Conservation (phyloP, 2,329 filamentous ascomycete species). For the Botrytis squamosa region DNA sequence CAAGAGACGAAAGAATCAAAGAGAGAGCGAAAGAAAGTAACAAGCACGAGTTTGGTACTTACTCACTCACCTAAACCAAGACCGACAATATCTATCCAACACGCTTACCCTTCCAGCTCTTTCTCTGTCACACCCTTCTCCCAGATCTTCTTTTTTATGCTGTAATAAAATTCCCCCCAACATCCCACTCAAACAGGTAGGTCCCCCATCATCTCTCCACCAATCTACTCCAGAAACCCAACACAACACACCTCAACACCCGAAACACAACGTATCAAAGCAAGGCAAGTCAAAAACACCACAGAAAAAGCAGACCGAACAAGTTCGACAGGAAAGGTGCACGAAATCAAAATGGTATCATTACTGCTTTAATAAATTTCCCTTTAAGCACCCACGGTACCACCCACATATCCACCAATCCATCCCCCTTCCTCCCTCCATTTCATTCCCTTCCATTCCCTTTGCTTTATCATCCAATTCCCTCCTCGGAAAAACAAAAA, state of each 20-base stretch:
- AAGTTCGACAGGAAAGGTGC: background rate
- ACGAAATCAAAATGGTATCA: constrained; percentile 18
- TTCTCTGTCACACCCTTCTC: background rate
- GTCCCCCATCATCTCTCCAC: background rate
- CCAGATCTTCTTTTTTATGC: background rate
- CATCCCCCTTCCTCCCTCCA: background rate
- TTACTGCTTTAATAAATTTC: constrained; percentile 13
- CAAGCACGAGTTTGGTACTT: background rate
- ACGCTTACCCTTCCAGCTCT: background rate
- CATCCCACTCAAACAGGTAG: background rate
- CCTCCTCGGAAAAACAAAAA: background rate
- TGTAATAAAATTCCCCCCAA: background rate
- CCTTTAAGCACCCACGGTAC: background rate
- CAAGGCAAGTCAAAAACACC: background rate
- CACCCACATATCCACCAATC: background rate
- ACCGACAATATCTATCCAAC: background rate
- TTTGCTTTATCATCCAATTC: background rate
- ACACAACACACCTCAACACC: background rate
- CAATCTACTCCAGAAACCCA: background rate
- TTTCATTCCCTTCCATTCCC: background rate
- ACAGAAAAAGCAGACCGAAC: background rate
- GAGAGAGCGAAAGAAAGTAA: background rate
- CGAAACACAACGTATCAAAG: background rate
- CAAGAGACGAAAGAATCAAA: background rate
- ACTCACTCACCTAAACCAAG: background rate